Base-by-base conservation (phyloP, 495 filamentous ascomycete species). In the Podospora tetraspora region DNA sequence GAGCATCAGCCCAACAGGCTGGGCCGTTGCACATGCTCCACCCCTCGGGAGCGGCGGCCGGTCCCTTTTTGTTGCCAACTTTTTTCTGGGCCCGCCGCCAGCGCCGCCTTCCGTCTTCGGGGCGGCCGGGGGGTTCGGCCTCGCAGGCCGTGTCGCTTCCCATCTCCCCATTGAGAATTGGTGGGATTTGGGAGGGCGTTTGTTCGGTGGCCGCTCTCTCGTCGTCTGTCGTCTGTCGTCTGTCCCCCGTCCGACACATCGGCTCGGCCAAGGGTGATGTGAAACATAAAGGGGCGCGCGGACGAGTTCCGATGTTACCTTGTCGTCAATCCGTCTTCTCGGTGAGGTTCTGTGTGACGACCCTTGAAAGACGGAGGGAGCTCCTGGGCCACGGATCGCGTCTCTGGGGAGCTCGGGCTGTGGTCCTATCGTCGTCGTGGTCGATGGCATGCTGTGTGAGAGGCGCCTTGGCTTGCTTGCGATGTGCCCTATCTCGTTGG, bases 31-130 rank as follows among this genome's bases (percentile, higher is more conserved):
- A 61, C 34, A 43, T 43, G 34, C 43, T n/a, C 43, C 43, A n/a
- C 13, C 1, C 25, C 61, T 71, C 69, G 71, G 68, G 37, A 67
- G 62, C 60, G 63, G 12, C 43, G 64, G 67, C 68, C 63, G 70
- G 67, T 67, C 67, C 65, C 69, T 57, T 63, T 13, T 64, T 16
- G 57, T 25, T 52, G 43, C 43, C 43, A 52, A 52, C 43, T 52
- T n/a, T 52, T 52, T 52, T n/a, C 43, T 52, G 43, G 43, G 16
- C 43, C 43, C 43, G 43, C 43, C 43, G 19, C 1, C 43, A 52
- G 43, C 43, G 43, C 43, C 43, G 43, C 6, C 43, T 6, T 6
- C 43, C 43, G 43, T 19, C 16, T 9, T n/a, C 43, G 43, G 43
- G 43, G 43, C 43, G 43, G 43, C 43, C 43, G 43, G 43, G 7